Evolutionary conservation across 2,329 filamentous ascomycete species (phyloP), one percentile per base, ranked within the genome.

Genomic region (Sporothrix pallida): DNA sequence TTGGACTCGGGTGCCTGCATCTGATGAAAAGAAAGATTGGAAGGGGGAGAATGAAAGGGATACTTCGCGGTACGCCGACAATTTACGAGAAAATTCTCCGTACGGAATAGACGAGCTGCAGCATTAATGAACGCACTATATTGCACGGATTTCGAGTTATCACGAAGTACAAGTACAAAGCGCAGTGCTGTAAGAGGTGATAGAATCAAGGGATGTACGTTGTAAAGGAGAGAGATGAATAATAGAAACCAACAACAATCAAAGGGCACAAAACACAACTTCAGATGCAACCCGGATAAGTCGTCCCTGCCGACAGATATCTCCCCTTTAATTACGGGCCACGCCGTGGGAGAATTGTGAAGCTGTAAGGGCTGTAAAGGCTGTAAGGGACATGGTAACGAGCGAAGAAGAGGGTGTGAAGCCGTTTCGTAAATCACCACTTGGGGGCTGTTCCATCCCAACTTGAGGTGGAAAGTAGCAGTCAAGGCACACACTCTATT

Each of bases 1-100:
- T 63, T 69, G 46, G 56, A 42, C 68, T 60, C 58, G 72, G 60
- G 37, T 71, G 42, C 9, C 20, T 73, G 60, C 72, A 73, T 37
- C 10, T 46, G 42, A 37, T 20, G 42, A 37, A 37, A 48, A 26
- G 6, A 26, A 26, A 23, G 10, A 10, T 26, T 67, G 44, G 63
- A 26, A 26, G 23, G 37, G 48, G 44, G n/a, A 54, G 23, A 60
- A 15, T 2, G 9, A 48, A 20, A 17, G 12, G 9, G 42, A 10
- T n/a, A 17, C 26, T 48, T 67, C 20, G 62, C 42, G 62, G 62
- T 26, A 48, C 42, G 42, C 42, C 62, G 62, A 48, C n/a, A 17
- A 20, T 67, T 15, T 37, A 37, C 31, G 31, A 48, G n/a, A 7
- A 9, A 1, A 26, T 48, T 7, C 20, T 48, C n/a, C 62, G 62